Evolutionary conservation across 331 rosid genomes (phyloP), one percentile per base, ranked within the genome.

Genomic region (Cydonia oblonga): DNA sequence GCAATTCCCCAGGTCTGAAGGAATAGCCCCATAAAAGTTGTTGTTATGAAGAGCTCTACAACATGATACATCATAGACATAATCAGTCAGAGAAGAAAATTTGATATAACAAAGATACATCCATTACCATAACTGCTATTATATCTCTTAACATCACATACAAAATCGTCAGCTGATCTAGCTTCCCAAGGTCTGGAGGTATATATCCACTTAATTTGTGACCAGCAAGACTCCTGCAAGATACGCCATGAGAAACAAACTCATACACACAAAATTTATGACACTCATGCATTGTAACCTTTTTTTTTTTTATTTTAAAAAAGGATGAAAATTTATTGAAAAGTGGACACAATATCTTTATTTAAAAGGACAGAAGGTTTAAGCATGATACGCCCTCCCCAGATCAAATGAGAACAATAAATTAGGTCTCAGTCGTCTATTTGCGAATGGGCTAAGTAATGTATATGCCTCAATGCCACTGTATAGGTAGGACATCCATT

Each of bases 1-100:
- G 89, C 99, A 95, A 71, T 95, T 95, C 77, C 93, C 99, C 91
- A 95, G 70, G 61, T 87, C 97, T 72, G 97, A 84, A 66, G 99
- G 99, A 84, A 95, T 84, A 46, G 85, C 68, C 70, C 91, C 96
- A 84, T 89, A 91, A 73, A 95, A 78, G 82, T 87, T 88, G 88
- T 95, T 95, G 86, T 79, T 65, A 70, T 88, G 86, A 75, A 95
- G 96, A 76, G 92, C 85, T 83, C 99, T 95, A 70, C 82, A 81
- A 26, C 38, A 79, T 66, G 35, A 61, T 24, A 64, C 26, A 83
- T 76, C 61, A 76, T 69, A 66, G 20, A 69, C 52, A 73, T 51
- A 6, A 84, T 80, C 68, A 81, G 75, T 46, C 32, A 64, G 72
- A 42, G 51, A 15, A 28, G 49, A 32, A 71, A 26, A 69, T 66